Conservation (phyloP, 768 basidiomycete species). For the Boletus rubroflammeus region DNA sequence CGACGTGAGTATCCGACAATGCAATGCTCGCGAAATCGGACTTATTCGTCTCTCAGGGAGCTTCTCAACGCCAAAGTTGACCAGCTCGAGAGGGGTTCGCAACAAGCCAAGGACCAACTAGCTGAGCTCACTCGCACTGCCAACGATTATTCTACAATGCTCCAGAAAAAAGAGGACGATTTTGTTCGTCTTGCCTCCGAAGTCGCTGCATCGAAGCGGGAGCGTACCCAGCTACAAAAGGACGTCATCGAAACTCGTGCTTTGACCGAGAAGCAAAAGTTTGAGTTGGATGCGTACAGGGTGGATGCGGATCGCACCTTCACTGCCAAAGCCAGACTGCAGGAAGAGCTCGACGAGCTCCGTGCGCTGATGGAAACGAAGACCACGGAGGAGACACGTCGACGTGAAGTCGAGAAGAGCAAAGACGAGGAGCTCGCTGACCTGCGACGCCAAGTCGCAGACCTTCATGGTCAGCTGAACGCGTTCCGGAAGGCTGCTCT, state of each 20-base stretch:
- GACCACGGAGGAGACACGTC: conserved; percentile 78
- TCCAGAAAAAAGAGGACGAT: conserved; percentile 75
- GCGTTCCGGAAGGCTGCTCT: conserved; percentile 58
- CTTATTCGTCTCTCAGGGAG: conserved; percentile 45
- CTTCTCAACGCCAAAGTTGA: conserved; percentile 56
- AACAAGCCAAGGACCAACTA: conserved; percentile 72
- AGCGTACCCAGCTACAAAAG: conserved; percentile 51
- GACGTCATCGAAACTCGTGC: conserved; percentile 68
- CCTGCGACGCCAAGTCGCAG: conserved; percentile 59
- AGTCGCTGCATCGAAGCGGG: conserved; percentile 49
- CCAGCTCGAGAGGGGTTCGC: conserved; percentile 61
- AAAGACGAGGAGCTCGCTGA: conserved; percentile 79
- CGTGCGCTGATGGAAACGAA: conserved; percentile 82
- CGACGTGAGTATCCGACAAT: conserved; percentile 46
- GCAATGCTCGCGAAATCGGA: neutral
- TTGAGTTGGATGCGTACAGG: conserved; percentile 59
- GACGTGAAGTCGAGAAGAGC: conserved; percentile 80
- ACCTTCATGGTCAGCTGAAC: conserved; percentile 64
- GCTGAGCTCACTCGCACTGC: conserved; percentile 73
- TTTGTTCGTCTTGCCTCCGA: conserved; percentile 53
- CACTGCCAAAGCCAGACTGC: conserved; percentile 54
- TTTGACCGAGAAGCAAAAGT: conserved; percentile 60
- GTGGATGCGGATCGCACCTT: conserved; percentile 47
- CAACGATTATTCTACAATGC: conserved; percentile 69
- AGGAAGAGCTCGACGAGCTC: conserved; percentile 83